phyloP scores from a whole-genome alignment of 2,329 filamentous ascomycete species.

The Bimuria novae-zelandiae region DNA sequence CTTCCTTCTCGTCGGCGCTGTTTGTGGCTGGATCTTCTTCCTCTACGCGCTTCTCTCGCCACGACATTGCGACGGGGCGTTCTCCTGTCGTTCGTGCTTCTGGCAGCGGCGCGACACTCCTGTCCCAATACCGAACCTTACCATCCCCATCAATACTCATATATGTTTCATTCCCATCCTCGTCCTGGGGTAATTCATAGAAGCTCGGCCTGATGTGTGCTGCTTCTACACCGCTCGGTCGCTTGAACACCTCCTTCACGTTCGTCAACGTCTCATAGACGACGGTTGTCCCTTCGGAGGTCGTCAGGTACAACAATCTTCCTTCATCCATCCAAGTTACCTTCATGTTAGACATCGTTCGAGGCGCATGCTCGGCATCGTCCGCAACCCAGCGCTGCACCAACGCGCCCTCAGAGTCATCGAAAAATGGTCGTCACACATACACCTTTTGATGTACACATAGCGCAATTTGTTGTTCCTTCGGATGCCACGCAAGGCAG shows the following conservation, averaged over 20 bases:
- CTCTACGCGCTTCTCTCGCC: not conserved
- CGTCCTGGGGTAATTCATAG: conserved; percentile 17
- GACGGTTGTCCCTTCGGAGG: conserved; percentile 26
- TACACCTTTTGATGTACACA: conserved; percentile 23
- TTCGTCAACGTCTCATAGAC: conserved; percentile 31
- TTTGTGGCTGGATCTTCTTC: not conserved
- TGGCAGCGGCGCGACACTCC: not conserved
- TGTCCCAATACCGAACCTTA: conserved; percentile 29
- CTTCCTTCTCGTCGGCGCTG: not conserved
- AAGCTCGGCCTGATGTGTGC: conserved; percentile 17
- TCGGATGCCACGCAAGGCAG: conserved; percentile 30
- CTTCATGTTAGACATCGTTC: conserved; percentile 13
- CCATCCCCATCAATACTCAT: conserved; percentile 32
- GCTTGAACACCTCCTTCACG: conserved; percentile 32
- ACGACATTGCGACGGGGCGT: not conserved
- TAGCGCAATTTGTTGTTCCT: conserved; percentile 26
- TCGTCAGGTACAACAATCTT: conserved; percentile 19
- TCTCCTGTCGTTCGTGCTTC: not conserved
- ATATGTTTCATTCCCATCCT: conserved; percentile 20
- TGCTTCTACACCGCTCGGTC: conserved; percentile 15
- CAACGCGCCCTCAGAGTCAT: conserved; percentile 19
- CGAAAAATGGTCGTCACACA: conserved; percentile 31
- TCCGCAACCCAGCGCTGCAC: conserved; percentile 26
- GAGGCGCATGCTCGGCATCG: not conserved
- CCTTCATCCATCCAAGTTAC: conserved; percentile 28